These are phyloP conservation scores for Graphium sp. DNA, from an alignment of 2,329 filamentous ascomycete genomes.

Conservation along the genomic window DNA sequence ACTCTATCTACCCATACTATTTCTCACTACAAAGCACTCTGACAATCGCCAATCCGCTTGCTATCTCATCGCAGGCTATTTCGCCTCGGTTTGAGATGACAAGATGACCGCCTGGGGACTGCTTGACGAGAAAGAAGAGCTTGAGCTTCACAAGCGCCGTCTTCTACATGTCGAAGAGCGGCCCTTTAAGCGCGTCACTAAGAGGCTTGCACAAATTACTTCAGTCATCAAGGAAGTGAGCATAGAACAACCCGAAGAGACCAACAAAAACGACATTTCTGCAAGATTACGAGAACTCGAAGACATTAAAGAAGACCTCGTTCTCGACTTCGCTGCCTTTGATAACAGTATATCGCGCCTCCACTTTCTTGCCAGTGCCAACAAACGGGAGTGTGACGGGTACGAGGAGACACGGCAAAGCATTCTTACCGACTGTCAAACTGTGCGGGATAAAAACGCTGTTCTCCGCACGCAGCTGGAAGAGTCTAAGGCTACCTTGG, in stretches of 20 bases:
- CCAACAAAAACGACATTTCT: constrained; percentile 25
- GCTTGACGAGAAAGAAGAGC: constrained; percentile 60
- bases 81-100: not conserved
- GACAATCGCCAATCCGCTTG: no score
- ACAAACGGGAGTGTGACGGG: constrained; percentile 65
- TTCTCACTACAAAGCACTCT: no score
- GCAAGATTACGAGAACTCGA: constrained; percentile 31
- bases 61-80: not conserved
- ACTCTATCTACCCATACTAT: no score
- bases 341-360: constrained; percentile 76
- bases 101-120: constrained; percentile 41
- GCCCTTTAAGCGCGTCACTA: constrained; percentile 77
- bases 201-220: constrained; percentile 52
- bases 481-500: constrained; percentile 56
- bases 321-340: constrained; percentile 77
- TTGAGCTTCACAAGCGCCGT: constrained; percentile 73
- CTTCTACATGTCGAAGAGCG: constrained; percentile 85
- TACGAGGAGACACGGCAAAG: constrained; percentile 67
- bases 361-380: constrained; percentile 72
- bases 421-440: constrained; percentile 63
- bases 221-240: constrained; percentile 11
- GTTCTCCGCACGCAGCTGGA: constrained; percentile 60
- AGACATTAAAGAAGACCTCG: constrained; percentile 68
- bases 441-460: constrained; percentile 59
- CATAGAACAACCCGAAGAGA: constrained; percentile 26